Evolutionary conservation across 176 grass and related monocot genomes (phyloP).

Genomic region (Musa troglodytarum): DNA sequence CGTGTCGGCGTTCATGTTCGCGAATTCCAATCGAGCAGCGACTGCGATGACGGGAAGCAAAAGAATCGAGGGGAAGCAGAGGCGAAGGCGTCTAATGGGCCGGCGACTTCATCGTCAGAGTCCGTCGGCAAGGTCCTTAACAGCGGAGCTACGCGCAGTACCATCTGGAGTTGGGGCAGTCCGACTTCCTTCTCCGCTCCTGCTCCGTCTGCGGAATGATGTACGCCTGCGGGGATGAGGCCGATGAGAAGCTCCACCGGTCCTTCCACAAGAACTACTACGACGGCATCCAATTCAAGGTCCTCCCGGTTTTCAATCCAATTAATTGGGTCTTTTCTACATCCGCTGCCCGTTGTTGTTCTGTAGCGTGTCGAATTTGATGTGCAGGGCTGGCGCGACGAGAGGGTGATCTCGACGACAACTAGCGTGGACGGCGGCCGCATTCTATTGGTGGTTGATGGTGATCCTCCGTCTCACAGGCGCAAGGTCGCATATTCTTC

Average conservation of each 20-base stretch:
- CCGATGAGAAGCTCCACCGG: slow-evolving; percentile 77
- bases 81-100: slow-evolving; percentile 10
- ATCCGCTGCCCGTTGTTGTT: background rate
- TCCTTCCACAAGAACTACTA: slow-evolving; percentile 60
- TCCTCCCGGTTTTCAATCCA: background rate
- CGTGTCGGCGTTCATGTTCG: no score
- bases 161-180: slow-evolving; percentile 87
- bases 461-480: slow-evolving; percentile 33
- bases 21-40: background rate
- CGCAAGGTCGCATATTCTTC: slow-evolving; percentile 29
- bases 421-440: slow-evolving; percentile 30
- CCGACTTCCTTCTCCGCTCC: slow-evolving; percentile 61
- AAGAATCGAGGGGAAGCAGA: background rate
- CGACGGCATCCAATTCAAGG: slow-evolving; percentile 72
- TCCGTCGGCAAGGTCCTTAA: slow-evolving; percentile 27
- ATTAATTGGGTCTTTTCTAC: background rate
- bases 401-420: slow-evolving; percentile 42
- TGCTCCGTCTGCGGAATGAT: slow-evolving; percentile 79
- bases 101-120: background rate
- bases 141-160: slow-evolving; percentile 74
- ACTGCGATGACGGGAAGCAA: background rate
- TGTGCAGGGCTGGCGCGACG: slow-evolving; percentile 61
- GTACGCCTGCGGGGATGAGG: slow-evolving; percentile 61
- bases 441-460: slow-evolving; percentile 32
- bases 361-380: background rate